Percentiles rank a stretch among this genome's conserved stretches.
Evolutionary conservation across 108 stramenopile species (phyloP).

Genomic region (Parietichytrium sp.): DNA sequence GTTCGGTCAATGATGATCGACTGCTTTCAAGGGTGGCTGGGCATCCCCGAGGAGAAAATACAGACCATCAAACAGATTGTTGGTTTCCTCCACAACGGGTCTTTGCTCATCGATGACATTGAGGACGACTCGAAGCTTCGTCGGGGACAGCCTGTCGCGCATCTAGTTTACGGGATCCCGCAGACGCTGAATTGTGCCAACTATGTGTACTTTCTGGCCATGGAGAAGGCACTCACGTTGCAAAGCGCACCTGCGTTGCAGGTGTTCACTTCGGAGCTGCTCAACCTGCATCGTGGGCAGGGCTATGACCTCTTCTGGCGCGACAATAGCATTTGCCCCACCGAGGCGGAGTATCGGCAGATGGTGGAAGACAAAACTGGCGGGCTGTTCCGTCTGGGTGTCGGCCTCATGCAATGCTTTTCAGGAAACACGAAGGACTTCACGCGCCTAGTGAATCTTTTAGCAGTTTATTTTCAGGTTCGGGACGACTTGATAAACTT

Average conservation of each 20-base stretch:
- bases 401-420: slow-evolving; percentile 85
- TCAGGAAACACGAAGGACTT: slow-evolving; percentile 60
- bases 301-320: slow-evolving; percentile 87
- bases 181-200: slow-evolving; percentile 89
- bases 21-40: slow-evolving; percentile 53
- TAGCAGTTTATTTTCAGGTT: slow-evolving; percentile 93
- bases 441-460: slow-evolving; percentile 73
- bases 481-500: slow-evolving; percentile 91
- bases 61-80: slow-evolving; percentile 67
- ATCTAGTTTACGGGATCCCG: slow-evolving; percentile 85
- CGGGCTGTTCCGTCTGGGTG: slow-evolving; percentile 89
- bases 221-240: slow-evolving; percentile 74
- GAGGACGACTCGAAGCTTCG: slow-evolving; percentile 88
- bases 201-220: slow-evolving; percentile 88
- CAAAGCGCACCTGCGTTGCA: slow-evolving; percentile 65
- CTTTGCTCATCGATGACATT: slow-evolving; percentile 90
- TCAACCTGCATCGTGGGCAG: slow-evolving; percentile 89
- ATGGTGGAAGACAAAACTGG: slow-evolving; percentile 93
- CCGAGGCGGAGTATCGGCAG: slow-evolving; percentile 74
- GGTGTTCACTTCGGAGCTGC: slow-evolving; percentile 78
- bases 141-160: slow-evolving; percentile 85
- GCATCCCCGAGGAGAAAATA: slow-evolving; percentile 53
- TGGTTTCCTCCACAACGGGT: slow-evolving; percentile 87
- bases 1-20: slow-evolving; percentile 57
- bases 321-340: slow-evolving; percentile 69